Evolutionary conservation across 2,329 filamentous ascomycete species (phyloP).

Genomic region (Apiospora pterosperma): DNA sequence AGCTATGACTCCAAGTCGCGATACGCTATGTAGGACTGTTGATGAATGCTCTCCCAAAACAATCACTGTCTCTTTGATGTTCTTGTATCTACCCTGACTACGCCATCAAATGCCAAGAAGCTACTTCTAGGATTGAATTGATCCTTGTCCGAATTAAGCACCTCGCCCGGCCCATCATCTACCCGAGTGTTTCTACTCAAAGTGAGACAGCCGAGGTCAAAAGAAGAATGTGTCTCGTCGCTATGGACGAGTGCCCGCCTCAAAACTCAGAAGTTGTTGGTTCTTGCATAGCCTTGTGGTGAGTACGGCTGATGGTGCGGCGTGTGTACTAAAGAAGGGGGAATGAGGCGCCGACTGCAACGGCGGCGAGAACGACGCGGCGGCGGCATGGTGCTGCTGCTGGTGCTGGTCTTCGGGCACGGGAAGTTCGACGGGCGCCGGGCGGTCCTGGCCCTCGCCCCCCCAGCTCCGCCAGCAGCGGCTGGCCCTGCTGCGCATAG

Average conservation of each 20-base stretch:
- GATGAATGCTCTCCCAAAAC: not conserved
- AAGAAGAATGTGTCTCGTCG: not conserved
- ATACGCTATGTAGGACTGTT: not conserved
- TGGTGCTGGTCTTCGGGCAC: not conserved
- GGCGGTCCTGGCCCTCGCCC: not conserved
- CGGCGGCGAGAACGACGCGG: not conserved
- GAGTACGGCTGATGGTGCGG: not conserved
- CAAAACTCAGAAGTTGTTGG: not conserved
- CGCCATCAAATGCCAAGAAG: not conserved
- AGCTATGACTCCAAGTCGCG: not conserved
- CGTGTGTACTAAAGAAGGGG: not conserved
- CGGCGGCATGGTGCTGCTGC: too few relatives aligned
- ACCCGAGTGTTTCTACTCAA: not conserved
- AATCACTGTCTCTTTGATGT: not conserved
- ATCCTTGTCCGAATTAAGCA: too few relatives aligned
- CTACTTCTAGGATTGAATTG: too few relatives aligned
- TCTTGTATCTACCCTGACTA: not conserved
- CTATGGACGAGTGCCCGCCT: not conserved
- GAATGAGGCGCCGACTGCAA: not conserved
- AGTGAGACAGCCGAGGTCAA: not conserved
- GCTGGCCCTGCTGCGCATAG: slow-evolving; percentile 4
- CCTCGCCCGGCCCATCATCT: not conserved
- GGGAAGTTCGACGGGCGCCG: slow-evolving; percentile 6
- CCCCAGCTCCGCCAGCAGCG: slow-evolving; percentile 8
- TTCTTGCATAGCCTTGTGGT: not conserved